Evolutionary conservation across 2,329 filamentous ascomycete genomes (phyloP).

Genomic region (Monosporascus sp.): DNA sequence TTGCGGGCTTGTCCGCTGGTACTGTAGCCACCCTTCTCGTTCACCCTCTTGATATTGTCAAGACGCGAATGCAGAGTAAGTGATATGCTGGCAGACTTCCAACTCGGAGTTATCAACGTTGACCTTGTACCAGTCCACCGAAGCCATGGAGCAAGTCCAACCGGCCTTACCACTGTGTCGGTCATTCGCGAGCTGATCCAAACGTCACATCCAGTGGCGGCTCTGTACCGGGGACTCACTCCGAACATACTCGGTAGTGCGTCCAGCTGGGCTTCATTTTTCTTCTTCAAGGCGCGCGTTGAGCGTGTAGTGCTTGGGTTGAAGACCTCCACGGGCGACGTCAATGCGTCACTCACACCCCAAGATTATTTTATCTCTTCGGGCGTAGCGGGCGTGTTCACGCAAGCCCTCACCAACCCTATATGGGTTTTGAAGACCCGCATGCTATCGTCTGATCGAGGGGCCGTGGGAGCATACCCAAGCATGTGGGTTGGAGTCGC

Average conservation of each 20-base stretch:
- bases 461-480: conserved; percentile 72
- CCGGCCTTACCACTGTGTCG: conserved; percentile 43
- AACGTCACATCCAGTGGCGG: conserved; percentile 54
- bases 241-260: conserved; percentile 91
- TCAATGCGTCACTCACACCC: conserved; percentile 41
- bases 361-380: conserved; percentile 79
- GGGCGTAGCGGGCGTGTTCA: conserved; percentile 64
- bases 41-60: conserved; percentile 92
- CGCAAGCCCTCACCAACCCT: conserved; percentile 83
- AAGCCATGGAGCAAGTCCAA: conserved; percentile 32
- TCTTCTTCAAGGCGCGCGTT: conserved; percentile 64
- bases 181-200: conserved; percentile 46
- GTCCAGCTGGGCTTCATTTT: conserved; percentile 87
- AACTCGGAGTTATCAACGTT: not conserved
- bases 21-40: conserved; percentile 79
- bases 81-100: conserved; percentile 1
- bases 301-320: conserved; percentile 42
- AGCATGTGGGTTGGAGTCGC: conserved; percentile 67
- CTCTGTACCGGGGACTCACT: conserved; percentile 83
- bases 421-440: conserved; percentile 98
- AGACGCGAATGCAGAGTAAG: conserved; percentile 87
- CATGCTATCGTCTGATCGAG: conserved; percentile 82
- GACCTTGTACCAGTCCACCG: conserved; percentile 39
- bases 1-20: conserved; percentile 87
- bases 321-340: conserved; percentile 15